Evolutionary conservation across 768 basidiomycete species (phyloP).

Genomic region (Xerocomus spinulosus): DNA sequence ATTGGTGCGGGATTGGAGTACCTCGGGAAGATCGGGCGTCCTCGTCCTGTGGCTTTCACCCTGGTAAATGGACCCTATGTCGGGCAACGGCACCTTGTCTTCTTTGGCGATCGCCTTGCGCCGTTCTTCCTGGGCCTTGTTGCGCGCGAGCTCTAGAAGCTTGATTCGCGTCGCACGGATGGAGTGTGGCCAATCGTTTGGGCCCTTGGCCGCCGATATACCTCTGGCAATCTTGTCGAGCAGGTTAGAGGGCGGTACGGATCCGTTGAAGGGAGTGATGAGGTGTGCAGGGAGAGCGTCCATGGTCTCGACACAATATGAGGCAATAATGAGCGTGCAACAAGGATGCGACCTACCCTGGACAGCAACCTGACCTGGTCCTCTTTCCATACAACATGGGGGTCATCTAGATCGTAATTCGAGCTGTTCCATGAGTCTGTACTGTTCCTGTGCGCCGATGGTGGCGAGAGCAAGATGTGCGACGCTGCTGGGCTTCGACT

Average conservation of each 20-base stretch:
- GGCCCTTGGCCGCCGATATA: conserved; percentile 68
- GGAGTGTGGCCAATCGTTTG: conserved; percentile 79
- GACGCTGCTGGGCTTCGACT: conserved; percentile 50
- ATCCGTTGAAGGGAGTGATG: conserved; percentile 83
- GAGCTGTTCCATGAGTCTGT: conserved; percentile 86
- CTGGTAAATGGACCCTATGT: conserved; percentile 6
- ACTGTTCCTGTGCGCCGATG: conserved; percentile 51
- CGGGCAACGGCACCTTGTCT: conserved; percentile 31
- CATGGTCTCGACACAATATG: conserved; percentile 46
- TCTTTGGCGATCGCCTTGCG: conserved; percentile 45
- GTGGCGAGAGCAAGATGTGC: conserved; percentile 46
- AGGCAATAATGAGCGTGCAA: not conserved
- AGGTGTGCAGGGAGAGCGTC: conserved; percentile 80
- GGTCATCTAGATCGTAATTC: conserved; percentile 56
- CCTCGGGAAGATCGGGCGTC: conserved; percentile 34
- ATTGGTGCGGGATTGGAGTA: conserved; percentile 46
- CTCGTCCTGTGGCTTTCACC: conserved; percentile 9
- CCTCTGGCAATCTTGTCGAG: conserved; percentile 84
- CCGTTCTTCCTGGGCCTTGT: conserved; percentile 51
- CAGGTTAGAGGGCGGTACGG: conserved; percentile 79
- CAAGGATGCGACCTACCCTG: conserved; percentile 43
- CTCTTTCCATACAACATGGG: conserved; percentile 67
- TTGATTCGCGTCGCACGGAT: conserved; percentile 77
- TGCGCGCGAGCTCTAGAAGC: conserved; percentile 72
- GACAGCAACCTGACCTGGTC: conserved; percentile 66